Base-by-base conservation (phyloP, 352 stramenopile species). In the Globisporangium polare region DNA sequence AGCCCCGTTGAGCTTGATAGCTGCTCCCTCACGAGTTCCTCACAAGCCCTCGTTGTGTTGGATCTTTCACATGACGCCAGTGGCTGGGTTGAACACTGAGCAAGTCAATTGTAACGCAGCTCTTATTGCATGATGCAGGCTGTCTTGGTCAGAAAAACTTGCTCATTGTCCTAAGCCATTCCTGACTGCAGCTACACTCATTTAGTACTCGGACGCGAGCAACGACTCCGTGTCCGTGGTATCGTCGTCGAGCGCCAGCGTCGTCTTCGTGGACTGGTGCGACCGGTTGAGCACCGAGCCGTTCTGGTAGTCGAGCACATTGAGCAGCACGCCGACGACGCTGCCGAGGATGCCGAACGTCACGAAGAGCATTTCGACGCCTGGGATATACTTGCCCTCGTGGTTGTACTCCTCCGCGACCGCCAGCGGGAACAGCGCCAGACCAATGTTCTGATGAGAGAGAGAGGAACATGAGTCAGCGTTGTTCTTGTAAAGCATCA, bases 311-410 rank as follows among this genome's bases (percentile, higher is more conserved):
- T 94, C 85, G 5, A 92, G 59, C 22, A 92, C 65, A 47, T 94
- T 94, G 42, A 94, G 77, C 24, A 74, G 62, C 27, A 92, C 56
- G 27, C 83, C 85, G 17, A 92, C 85, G 56, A 90, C 60, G 51
- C 71, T 90, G 42, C 85, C 85, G 60, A 90, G 63, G 52, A 89
- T 74, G 2, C 79, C 85, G 22, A 94, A 90, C 20, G 81, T 79
- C 42, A 91, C 82, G 59, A 94, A 94, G 6, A 93, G 74, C 65
- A 92, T 75, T 58, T 94, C 86, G 49, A 94, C 86, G 37, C 77
- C 77, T 1, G 85, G 85, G 57, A 93, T 91, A 71, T 94, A 94
- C 12, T 70, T 67, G 31, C 87, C 77, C 27, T 86, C 73, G 51
- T 78, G 69, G 59, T 83, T 86, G 69, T 89, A 92, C 58, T 89